Base-by-base conservation (phyloP, 306 rosid genomes). In the Erythrophleum fordii region DNA sequence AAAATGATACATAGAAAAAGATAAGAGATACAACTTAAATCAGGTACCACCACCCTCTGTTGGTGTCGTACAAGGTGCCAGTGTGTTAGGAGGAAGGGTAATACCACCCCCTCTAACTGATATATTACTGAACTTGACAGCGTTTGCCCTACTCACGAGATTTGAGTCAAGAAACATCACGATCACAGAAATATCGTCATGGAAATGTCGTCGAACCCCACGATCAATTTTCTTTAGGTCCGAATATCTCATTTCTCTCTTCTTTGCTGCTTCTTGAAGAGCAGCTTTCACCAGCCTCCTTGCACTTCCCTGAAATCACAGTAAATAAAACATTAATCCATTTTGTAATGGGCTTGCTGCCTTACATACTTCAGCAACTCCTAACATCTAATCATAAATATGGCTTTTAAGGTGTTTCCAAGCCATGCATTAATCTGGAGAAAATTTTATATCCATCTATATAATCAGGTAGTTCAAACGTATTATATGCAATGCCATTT, bases 181-280 rank as follows among this genome's bases (percentile, higher is more conserved):
- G 60, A 95, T 73, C 93, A 95, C 99, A 0, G 99, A 93, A 82
- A 92, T 95, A 78, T 95, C 99, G 45, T 95, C 99, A 0, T 95
- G 99, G 91, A 95, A 95, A 89, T 95, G 99, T 20, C 99, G 92
- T 1, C 99, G 98, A 41, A 95, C 99, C 8, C 99, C 99, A 0
- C 99, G 90, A 49, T 93, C 99, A 3, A 95, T 95, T 90, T 90
- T 95, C 88, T 92, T 95, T 83, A 95, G 78, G 87, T 95, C 99
- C 12, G 99, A 93, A 78, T 93, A 95, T 83, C 99, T 92, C 99
- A 95, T 95, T 84, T 95, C 99, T 86, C 99, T 95, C 90, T 95
- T 95, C 90, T 93, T 91, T 25, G 99, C 95, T 44, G 95, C 93
- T 89, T 85, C 84, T 78, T 82, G 95, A 41, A 91, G 85, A 37